Evolutionary conservation across 441 rosid genomes (phyloP).

Genomic region (Gossypium lobatum): DNA sequence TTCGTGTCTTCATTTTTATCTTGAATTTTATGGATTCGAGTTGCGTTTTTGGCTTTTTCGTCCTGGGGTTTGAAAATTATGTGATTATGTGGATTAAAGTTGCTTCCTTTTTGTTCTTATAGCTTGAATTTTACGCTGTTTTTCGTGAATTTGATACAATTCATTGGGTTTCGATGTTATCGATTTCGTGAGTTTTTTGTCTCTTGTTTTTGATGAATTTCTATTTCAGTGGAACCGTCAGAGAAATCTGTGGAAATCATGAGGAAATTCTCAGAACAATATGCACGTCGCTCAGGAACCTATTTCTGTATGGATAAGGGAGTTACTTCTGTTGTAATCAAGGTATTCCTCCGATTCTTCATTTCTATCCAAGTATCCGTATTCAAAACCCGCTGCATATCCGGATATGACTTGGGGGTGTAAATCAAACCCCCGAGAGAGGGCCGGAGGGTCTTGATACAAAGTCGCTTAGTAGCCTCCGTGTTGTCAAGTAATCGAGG

Average conservation of each 20-base stretch:
- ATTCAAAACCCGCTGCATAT: background rate
- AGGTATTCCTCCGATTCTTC: conserved; percentile 34
- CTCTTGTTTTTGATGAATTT: background rate
- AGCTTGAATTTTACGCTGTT: background rate
- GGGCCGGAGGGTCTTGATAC: too few relatives aligned
- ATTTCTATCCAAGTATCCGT: background rate
- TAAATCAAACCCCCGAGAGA: too few relatives aligned
- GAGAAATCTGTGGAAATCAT: conserved; percentile 83
- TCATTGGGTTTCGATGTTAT: background rate
- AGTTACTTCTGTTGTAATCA: conserved; percentile 87
- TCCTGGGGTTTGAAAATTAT: background rate
- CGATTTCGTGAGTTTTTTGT: background rate
- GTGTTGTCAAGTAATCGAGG: too few relatives aligned
- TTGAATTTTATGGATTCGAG: conserved; percentile 8
- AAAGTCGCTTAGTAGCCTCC: too few relatives aligned
- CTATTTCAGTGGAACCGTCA: conserved; percentile 57
- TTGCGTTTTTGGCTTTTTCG: background rate
- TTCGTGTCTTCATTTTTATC: background rate
- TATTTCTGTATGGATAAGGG: conserved; percentile 85
- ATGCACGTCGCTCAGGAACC: conserved; percentile 84
- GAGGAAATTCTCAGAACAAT: conserved; percentile 97
- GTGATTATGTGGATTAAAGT: background rate
- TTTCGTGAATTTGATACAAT: background rate
- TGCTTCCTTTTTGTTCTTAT: background rate
- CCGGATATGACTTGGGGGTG: too few relatives aligned